Base-by-base conservation (phyloP, 2,329 filamentous ascomycete genomes). In the Clonostachys byssicola region DNA sequence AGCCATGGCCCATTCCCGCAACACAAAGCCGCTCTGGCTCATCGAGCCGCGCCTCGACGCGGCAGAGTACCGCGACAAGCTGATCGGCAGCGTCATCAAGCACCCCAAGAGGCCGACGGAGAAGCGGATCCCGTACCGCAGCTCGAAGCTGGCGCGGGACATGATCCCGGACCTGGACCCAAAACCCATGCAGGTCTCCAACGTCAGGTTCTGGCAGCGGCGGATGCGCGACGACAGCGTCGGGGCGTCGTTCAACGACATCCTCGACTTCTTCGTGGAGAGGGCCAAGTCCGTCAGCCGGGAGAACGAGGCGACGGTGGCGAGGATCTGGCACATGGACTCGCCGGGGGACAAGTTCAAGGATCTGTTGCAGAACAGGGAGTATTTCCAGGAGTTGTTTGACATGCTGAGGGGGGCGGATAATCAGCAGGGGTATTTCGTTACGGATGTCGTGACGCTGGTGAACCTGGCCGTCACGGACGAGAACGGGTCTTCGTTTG, bases 261-360 rank as follows among this genome's bases (percentile, higher is more conserved):
- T 60, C 12, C 48, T 61, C 49, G 53, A 56, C n/a, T 49, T 52
- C 8, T 60, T 60, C 42, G 56, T 52, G 40, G 55, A 58, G 42
- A 40, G 54, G 36, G 56, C 56, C 18, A 53, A 49, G 39, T 52
- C 52, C 42, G 50, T 51, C 18, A 52, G 39, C 17, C 51, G 43
- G 39, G 52, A 56, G 12, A 53, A 54, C 43, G 39, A 53, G 44
- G 59, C 57, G 6, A 60, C 59, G 12, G 52, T 60, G 12, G 59
- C 59, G 17, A 51, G 59, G 14, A 52, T 61, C 16, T 61, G 59
- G 59, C 59, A 61, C 46, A 61, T 61, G 59, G 58, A 60, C 44
- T 57, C 54, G 4, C 59, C 59, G 1, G 56, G 54, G 30, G 58
- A 60, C 23, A 59, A 60, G 50, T 61, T 61, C 50, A 58, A 58